A percentile compares a stretch with the other conserved stretches of the same genome.
Conservation (phyloP, 768 basidiomycete genomes). For the Piloderma croceum region DNA sequence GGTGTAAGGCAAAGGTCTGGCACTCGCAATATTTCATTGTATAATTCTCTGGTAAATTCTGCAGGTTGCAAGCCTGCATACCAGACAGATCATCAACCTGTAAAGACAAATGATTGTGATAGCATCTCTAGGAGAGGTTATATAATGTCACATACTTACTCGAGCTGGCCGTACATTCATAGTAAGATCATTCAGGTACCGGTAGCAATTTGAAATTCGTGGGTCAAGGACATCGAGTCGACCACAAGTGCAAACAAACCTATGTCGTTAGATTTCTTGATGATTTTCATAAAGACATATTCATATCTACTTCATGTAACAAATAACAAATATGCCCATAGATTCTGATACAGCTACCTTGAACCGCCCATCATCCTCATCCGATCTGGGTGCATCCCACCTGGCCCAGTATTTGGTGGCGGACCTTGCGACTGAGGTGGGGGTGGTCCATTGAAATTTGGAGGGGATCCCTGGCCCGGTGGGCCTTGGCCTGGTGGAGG, state of each 20-base stretch:
- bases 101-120: slow-evolving; percentile 6
- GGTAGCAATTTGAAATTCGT: no score
- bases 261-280: no score
- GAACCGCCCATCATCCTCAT: slow-evolving; percentile 65
- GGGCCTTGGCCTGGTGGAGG: slow-evolving; percentile 23
- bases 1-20: slow-evolving; percentile 1
- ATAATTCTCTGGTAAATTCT: slow-evolving; percentile 92
- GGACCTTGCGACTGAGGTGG: slow-evolving; percentile 19
- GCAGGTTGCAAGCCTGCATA: slow-evolving; percentile 92
- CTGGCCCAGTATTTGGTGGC: slow-evolving; percentile 41
- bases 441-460: slow-evolving; percentile 29
- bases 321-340: no score
- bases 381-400: slow-evolving; percentile 84
- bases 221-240: no score
- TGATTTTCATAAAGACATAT: no score
- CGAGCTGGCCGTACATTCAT: no score
- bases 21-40: slow-evolving; percentile 70
- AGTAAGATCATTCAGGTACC: no score
- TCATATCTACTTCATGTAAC: no score
- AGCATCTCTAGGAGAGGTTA: background rate
- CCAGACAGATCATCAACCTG: slow-evolving; percentile 84
- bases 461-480: slow-evolving; percentile 21
- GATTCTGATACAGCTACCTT: no score
- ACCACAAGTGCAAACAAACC: no score
- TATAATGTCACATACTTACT: no score